Conservation (phyloP, 176 grass and related monocot species). For the Oryza punctata region DNA sequence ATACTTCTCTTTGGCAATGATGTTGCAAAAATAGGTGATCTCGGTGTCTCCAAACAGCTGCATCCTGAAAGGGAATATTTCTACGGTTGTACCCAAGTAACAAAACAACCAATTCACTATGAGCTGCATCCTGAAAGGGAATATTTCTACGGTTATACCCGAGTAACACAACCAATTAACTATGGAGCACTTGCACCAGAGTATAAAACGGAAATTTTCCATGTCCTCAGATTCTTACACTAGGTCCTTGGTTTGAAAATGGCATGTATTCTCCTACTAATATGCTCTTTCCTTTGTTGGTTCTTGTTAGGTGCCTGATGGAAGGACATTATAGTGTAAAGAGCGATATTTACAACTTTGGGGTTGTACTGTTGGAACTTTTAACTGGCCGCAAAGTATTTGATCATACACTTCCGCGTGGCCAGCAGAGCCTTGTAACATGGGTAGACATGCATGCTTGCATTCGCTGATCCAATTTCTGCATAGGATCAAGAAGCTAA, state of each 20-base stretch:
- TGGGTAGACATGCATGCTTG: conserved; percentile 14
- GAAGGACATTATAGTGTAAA: too few relatives aligned
- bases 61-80: too few relatives aligned
- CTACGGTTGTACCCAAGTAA: too few relatives aligned
- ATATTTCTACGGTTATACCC: too few relatives aligned
- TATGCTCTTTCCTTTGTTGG: too few relatives aligned
- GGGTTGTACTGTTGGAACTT: conserved; percentile 51
- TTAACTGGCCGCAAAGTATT: conserved; percentile 45
- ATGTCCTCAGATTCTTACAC: background rate
- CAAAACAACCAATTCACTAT: too few relatives aligned
- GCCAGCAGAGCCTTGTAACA: conserved; percentile 43
- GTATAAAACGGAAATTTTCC: conserved; percentile 20
- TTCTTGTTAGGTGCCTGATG: too few relatives aligned
- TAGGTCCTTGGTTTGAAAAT: too few relatives aligned
- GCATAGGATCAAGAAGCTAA: background rate
- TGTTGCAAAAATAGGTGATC: conserved; percentile 50
- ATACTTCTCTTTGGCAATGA: conserved; percentile 62
- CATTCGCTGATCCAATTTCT: background rate
- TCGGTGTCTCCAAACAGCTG: conserved; percentile 36
- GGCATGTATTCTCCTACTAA: too few relatives aligned
- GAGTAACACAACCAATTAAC: too few relatives aligned
- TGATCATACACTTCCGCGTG: conserved; percentile 43
- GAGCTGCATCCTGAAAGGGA: background rate
- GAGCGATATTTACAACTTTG: conserved; percentile 47
- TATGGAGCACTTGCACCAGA: conserved; percentile 60